Evolutionary conservation across 176 grass and related monocot genomes (phyloP).

Genomic region (sorghum (Sorghum bicolor)): Sorghum_bicolor_NCBIv3 NC_012876.2:56022501-56023000

Average conservation of each 20-base stretch:
- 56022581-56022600: not conserved
- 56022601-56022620: not conserved
- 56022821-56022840: not conserved
- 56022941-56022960: not conserved
- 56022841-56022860: not conserved
- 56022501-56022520: not conserved
- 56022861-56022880: conserved; percentile 13
- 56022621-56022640: conserved; percentile 19
- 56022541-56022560: conserved; percentile 4
- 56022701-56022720: conserved; percentile 18
- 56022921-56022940: conserved; percentile 25
- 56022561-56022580: not conserved
- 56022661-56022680: conserved; percentile 17
- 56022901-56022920: not conserved
- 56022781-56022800: not conserved
- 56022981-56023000: conserved; percentile 12
- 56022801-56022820: not conserved
- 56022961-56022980: not conserved
- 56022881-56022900: conserved; percentile 15
- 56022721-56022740: not conserved
- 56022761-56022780: not conserved
- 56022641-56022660: not conserved
- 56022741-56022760: conserved; percentile 19
- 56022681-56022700: conserved; percentile 15
- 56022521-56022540: not conserved